Evolutionary conservation across 495 filamentous ascomycete species (phyloP).

Genomic region (Viridothelium virens): DNA sequence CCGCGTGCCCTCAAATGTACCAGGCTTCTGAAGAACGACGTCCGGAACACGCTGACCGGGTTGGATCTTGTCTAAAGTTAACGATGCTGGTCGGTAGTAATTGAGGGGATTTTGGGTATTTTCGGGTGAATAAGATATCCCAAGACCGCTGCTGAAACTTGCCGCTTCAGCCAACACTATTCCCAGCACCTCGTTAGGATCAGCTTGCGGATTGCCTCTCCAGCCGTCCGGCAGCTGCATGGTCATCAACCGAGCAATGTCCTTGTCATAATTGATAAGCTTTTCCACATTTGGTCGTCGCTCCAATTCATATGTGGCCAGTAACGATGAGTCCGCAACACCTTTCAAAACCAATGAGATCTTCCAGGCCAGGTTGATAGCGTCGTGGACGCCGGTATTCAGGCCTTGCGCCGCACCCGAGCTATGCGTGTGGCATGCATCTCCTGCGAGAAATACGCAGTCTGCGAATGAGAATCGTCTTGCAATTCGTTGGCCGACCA

Average conservation of each 20-base stretch:
- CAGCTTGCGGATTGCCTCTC: constrained; percentile 37
- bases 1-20: constrained; percentile 38
- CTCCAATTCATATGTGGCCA: constrained; percentile 41
- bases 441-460: constrained; percentile 44
- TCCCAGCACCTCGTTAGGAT: constrained; percentile 41
- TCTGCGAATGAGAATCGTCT: constrained; percentile 37
- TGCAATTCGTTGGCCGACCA: constrained; percentile 48
- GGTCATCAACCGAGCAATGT: constrained; percentile 33
- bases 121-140: constrained; percentile 38
- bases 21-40: constrained; percentile 37
- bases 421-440: constrained; percentile 47
- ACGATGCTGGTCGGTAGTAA: constrained; percentile 21
- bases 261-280: constrained; percentile 43
- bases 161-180: constrained; percentile 37
- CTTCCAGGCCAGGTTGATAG: constrained; percentile 49
- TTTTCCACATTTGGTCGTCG: constrained; percentile 36
- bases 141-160: constrained; percentile 40
- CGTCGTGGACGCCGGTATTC: constrained; percentile 49
- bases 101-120: constrained; percentile 27
- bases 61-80: constrained; percentile 9
- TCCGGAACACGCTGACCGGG: constrained; percentile 41
- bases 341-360: constrained; percentile 39
- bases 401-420: constrained; percentile 47
- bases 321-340: constrained; percentile 30
- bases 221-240: constrained; percentile 39